These are phyloP conservation scores for Xerocomellus chrysenteron DNA, from an alignment of 768 basidiomycete species.

Conservation along the genomic window DNA sequence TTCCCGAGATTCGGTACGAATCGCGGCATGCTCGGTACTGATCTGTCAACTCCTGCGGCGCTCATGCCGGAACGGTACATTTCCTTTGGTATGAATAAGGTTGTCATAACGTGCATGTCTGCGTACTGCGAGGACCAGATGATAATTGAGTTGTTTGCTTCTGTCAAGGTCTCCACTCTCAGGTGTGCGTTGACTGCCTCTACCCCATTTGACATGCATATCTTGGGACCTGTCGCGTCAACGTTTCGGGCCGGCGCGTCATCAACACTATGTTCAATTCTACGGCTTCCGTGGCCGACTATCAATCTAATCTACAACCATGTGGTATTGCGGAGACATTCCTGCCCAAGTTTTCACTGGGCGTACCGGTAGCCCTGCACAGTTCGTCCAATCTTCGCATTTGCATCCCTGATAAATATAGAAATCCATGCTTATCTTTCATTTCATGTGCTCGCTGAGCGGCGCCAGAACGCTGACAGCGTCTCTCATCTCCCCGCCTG, in stretches of 20 bases:
- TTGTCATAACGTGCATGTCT: constrained; percentile 3
- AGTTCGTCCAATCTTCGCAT: neutral
- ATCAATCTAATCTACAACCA: constrained; percentile 1
- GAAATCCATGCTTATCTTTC: neutral
- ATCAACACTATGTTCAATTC: neutral
- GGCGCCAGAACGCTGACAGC: neutral
- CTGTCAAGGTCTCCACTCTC: neutral
- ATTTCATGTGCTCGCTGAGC: neutral
- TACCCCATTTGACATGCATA: neutral
- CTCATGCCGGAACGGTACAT: neutral
- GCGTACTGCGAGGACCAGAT: neutral
- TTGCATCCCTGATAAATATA: neutral
- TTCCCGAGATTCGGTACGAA: neutral
- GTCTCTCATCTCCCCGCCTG: neutral
- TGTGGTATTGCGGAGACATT: neutral
- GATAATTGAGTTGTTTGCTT: neutral
- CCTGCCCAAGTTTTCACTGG: constrained; percentile 1
- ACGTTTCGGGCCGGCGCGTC: neutral
- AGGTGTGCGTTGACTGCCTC: neutral
- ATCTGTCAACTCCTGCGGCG: neutral
- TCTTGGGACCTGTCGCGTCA: neutral
- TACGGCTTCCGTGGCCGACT: constrained; percentile 1
- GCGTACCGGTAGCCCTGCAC: neutral
- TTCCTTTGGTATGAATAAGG: constrained; percentile 5
- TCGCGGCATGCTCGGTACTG: neutral